Base-by-base conservation (phyloP, 306 rosid genomes). In the Leucaena leucocephala region DNA sequence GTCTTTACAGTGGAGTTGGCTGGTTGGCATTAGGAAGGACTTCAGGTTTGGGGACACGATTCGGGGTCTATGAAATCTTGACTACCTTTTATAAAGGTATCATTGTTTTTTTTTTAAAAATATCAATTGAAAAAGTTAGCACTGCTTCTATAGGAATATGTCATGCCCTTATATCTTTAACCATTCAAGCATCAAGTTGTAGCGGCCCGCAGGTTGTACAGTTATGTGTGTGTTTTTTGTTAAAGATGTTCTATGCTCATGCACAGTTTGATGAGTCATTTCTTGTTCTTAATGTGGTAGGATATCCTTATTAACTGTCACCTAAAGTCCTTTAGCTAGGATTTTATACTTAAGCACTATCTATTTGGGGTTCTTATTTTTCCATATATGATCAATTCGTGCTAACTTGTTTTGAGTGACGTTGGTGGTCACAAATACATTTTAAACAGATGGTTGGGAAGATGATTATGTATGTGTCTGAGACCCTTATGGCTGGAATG, bases 401-500 rank as follows among this genome's bases (percentile, higher is more conserved):
- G 70, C 42, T 57, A 68, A 70, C 19, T 48, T 48, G 12, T 34
- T 64, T 77, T n/a, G 65, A 54, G 11, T 82, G 76, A 71, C 52
- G 75, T 75, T 45, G 67, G 42, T 55, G 73, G 84, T 85, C 81
- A 69, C 63, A 66, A 70, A 62, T 79, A 27, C 57, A 75, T 68
- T 39, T 67, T 33, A 81, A 80, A 79, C 89, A 95, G 99, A 95
- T 86, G 99, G 97, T 72, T 91, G 90, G 66, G 93, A 84, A 79
- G 86, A 90, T 80, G 89, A 87, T 76, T 83, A 86, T 50, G 78
- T 93, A 77, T 55, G 63, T 82, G 72, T 84, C 93, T 6, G 98
- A 93, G 85, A 98, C 98, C 52, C 83, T 95, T 75, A 71, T 89
- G 87, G 93, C 94, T 16, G 98, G 99, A 46, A 80, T 93, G 76